phyloP scores from a whole-genome alignment of 768 basidiomycete species.

The Rhodosporidiobolus sp. region DNA sequence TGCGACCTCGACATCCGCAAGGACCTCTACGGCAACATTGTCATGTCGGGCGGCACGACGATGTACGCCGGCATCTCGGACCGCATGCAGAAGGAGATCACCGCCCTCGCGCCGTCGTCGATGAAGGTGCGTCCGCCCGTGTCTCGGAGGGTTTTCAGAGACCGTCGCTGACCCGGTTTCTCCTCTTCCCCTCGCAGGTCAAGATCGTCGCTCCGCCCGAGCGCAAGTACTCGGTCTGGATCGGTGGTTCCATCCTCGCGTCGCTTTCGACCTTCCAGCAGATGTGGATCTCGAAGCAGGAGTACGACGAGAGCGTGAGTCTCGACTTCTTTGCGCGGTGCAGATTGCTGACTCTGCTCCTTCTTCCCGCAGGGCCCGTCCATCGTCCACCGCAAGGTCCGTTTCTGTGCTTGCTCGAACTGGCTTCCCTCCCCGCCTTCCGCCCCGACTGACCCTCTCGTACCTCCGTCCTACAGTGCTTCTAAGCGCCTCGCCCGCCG shows the following conservation, averaged over 20 bases:
- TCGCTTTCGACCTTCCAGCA: conserved; percentile 95
- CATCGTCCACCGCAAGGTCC: conserved; percentile 47
- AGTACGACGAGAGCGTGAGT: conserved; percentile 69
- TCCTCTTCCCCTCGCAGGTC: conserved; percentile 53
- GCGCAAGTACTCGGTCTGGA: conserved; percentile 88
- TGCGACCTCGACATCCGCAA: conserved; percentile 82
- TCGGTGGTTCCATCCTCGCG: conserved; percentile 57
- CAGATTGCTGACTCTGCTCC: conserved; percentile 12
- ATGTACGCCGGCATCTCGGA: conserved; percentile 95
- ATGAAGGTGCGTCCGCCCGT: conserved; percentile 62
- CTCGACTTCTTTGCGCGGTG: conserved; percentile 2
- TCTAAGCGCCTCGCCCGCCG: conserved; percentile 29
- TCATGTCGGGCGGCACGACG: conserved; percentile 84
- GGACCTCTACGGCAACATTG: conserved; percentile 69
- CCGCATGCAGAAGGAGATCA: conserved; percentile 92
- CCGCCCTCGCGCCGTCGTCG: conserved; percentile 74
- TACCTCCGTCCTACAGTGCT: conserved; percentile 17
- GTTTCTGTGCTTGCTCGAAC: not conserved
- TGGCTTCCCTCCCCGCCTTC: not conserved
- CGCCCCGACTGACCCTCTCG: not conserved
- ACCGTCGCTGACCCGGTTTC: not conserved
- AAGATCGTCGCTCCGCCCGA: conserved; percentile 92
- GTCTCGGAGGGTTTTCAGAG: not conserved
- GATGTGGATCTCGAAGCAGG: conserved; percentile 78
- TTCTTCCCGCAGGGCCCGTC: conserved; percentile 45